phyloP scores from a whole-genome alignment of 2,329 filamentous ascomycete species.

The Aspergillus sp. region DNA sequence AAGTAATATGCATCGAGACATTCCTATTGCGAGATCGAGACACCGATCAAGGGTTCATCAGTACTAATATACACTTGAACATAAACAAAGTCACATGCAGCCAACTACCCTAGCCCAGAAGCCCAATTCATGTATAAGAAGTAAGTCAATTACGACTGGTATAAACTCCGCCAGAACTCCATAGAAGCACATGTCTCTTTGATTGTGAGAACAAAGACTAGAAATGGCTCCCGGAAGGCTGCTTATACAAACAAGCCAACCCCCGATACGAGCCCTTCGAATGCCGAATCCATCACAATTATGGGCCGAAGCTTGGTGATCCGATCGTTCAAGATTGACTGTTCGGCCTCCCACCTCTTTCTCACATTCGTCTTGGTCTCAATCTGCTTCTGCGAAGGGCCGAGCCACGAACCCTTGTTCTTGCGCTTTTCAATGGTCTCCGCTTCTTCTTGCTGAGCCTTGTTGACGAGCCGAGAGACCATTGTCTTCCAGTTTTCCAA shows the following conservation, averaged over 20 bases:
- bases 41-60: background rate
- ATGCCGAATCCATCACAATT: slow-evolving; percentile 35
- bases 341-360: slow-evolving; percentile 47
- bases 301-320: slow-evolving; percentile 35
- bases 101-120: background rate
- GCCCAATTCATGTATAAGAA: background rate
- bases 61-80: background rate
- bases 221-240: background rate
- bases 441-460: slow-evolving; percentile 42
- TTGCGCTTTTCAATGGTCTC: slow-evolving; percentile 40
- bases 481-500: slow-evolving; percentile 84
- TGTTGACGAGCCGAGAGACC: slow-evolving; percentile 66
- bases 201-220: background rate
- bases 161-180: slow-evolving; percentile 11
- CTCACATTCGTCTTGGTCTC: slow-evolving; percentile 36
- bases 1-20: background rate
- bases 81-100: background rate
- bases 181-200: background rate
- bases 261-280: slow-evolving; percentile 35
- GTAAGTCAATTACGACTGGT: background rate
- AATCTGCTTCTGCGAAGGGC: slow-evolving; percentile 31
- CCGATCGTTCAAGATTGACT: slow-evolving; percentile 43
- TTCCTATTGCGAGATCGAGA: background rate
- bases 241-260: slow-evolving; percentile 32
- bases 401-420: slow-evolving; percentile 36